Evolutionary conservation across 148 eudicot genomes (phyloP).

Genomic region (Rhododendron kiyosumense): DNA sequence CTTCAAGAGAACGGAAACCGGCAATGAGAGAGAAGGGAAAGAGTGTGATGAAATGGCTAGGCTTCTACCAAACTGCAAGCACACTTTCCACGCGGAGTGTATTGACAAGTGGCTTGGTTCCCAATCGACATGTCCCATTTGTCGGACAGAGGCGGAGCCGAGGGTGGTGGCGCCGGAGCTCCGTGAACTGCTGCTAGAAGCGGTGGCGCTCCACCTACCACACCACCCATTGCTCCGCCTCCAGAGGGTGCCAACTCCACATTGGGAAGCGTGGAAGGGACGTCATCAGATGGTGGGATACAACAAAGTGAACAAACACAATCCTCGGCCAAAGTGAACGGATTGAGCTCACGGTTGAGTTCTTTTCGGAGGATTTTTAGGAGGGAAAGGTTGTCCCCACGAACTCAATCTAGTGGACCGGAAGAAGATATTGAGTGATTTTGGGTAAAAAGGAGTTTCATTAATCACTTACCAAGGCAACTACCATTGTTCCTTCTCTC

Average conservation of each 20-base stretch:
- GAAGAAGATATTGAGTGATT: slow-evolving; percentile 37
- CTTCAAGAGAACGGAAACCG: slow-evolving; percentile 16
- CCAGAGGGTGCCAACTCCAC: slow-evolving; percentile 6
- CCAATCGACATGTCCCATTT: slow-evolving; percentile 54
- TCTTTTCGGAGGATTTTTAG: slow-evolving; percentile 53
- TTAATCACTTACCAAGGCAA: neutral
- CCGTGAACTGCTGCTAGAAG: neutral
- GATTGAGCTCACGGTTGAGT: slow-evolving; percentile 41
- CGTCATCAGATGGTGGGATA: slow-evolving; percentile 17
- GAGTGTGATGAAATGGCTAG: slow-evolving; percentile 25
- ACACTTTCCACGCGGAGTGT: slow-evolving; percentile 52
- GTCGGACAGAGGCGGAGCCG: slow-evolving; percentile 47
- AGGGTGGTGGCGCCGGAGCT: slow-evolving; percentile 1
- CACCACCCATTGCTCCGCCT: slow-evolving; percentile 35
- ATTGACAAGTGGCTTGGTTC: slow-evolving; percentile 47
- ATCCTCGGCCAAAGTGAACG: slow-evolving; percentile 16
- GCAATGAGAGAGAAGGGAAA: neutral
- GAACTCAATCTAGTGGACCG: slow-evolving; percentile 20
- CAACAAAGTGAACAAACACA: slow-evolving; percentile 9
- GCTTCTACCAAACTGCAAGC: slow-evolving; percentile 52
- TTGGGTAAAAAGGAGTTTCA: neutral
- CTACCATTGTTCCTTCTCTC: neutral
- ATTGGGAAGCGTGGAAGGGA: slow-evolving; percentile 14
- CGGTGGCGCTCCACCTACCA: neutral
- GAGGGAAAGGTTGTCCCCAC: slow-evolving; percentile 35